Evolutionary conservation across 2,329 filamentous ascomycete genomes (phyloP).

Genomic region (Incumbomyces delicatus): DNA sequence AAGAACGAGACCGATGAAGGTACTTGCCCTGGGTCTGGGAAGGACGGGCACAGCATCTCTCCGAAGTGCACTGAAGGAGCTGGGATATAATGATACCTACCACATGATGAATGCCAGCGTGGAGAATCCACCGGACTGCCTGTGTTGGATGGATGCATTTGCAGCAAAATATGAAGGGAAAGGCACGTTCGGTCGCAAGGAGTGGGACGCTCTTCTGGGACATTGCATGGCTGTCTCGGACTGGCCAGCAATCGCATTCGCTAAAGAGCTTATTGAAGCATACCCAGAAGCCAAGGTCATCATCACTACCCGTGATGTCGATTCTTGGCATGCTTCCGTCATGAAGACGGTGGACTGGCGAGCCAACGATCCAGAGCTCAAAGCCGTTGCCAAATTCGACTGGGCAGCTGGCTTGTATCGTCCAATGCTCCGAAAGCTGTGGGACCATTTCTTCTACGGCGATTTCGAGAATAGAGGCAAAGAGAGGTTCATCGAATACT

Average conservation of each 20-base stretch:
- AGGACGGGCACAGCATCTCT: slow-evolving; percentile 63
- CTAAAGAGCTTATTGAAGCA: slow-evolving; percentile 58
- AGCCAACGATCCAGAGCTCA: slow-evolving; percentile 52
- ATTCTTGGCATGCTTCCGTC: slow-evolving; percentile 54
- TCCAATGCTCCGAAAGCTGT: slow-evolving; percentile 61
- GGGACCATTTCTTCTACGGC: slow-evolving; percentile 57
- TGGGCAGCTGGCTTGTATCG: slow-evolving; percentile 61
- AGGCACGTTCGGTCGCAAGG: slow-evolving; percentile 53
- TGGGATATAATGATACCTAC: slow-evolving; percentile 61
- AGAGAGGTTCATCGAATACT: slow-evolving; percentile 50
- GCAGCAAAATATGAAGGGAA: slow-evolving; percentile 52
- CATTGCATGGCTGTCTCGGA: slow-evolving; percentile 57
- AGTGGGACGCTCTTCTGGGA: slow-evolving; percentile 60
- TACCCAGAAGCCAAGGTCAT: slow-evolving; percentile 66
- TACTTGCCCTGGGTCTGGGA: slow-evolving; percentile 59
- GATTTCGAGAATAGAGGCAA: slow-evolving; percentile 59
- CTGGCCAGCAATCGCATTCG: slow-evolving; percentile 59
- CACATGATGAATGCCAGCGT: slow-evolving; percentile 59
- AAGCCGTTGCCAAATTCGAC: slow-evolving; percentile 45
- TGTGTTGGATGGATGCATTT: slow-evolving; percentile 63
- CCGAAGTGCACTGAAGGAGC: slow-evolving; percentile 53
- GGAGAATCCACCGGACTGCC: slow-evolving; percentile 57
- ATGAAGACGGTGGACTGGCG: slow-evolving; percentile 62
- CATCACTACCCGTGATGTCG: slow-evolving; percentile 55
- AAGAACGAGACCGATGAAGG: slow-evolving; percentile 61